phyloP scores from a whole-genome alignment of 495 filamentous ascomycete genomes.

The Penicillium longicatenatum region DNA sequence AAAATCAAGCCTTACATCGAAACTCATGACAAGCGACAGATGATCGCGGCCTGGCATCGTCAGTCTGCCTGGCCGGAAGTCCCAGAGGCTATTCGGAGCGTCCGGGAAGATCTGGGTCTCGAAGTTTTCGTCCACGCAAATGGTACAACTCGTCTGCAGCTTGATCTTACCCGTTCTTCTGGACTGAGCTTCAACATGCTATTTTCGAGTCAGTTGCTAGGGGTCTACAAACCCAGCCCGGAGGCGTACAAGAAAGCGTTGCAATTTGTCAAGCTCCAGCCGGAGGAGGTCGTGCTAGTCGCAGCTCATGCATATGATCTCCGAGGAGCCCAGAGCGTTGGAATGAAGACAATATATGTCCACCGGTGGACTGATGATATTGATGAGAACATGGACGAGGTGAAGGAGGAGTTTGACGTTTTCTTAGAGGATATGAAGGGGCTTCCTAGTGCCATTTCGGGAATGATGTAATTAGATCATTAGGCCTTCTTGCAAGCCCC shows the following conservation, averaged over 20 bases:
- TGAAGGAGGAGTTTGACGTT: slow-evolving; percentile 46
- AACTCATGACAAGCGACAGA: slow-evolving; percentile 12
- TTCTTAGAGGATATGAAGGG: slow-evolving; percentile 48
- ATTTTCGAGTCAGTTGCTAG: slow-evolving; percentile 54
- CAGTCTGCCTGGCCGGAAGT: slow-evolving; percentile 53
- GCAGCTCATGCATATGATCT: slow-evolving; percentile 59
- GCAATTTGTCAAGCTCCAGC: slow-evolving; percentile 40
- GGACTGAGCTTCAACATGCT: slow-evolving; percentile 52
- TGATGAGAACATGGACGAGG: slow-evolving; percentile 47
- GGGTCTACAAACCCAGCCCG: slow-evolving; percentile 47
- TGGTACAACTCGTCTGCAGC: slow-evolving; percentile 55
- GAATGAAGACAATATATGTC: slow-evolving; percentile 55
- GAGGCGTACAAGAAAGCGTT: slow-evolving; percentile 49
- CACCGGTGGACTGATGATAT: slow-evolving; percentile 57
- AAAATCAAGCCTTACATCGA: slow-evolving; percentile 23
- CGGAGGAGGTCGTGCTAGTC: slow-evolving; percentile 53
- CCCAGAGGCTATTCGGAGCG: slow-evolving; percentile 25
- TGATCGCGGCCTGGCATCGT: slow-evolving; percentile 45
- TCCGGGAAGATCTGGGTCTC: slow-evolving; percentile 26
- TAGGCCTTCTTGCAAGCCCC: too few species aligned
- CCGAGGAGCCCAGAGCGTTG: slow-evolving; percentile 43
- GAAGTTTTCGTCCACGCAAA: slow-evolving; percentile 55
- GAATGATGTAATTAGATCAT: too few species aligned
- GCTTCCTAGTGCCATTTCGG: slow-evolving; percentile 12
- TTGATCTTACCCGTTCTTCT: slow-evolving; percentile 51